Evolutionary conservation across 495 filamentous ascomycete genomes (phyloP).

Genomic region (Evansstolkia leycettana): DNA sequence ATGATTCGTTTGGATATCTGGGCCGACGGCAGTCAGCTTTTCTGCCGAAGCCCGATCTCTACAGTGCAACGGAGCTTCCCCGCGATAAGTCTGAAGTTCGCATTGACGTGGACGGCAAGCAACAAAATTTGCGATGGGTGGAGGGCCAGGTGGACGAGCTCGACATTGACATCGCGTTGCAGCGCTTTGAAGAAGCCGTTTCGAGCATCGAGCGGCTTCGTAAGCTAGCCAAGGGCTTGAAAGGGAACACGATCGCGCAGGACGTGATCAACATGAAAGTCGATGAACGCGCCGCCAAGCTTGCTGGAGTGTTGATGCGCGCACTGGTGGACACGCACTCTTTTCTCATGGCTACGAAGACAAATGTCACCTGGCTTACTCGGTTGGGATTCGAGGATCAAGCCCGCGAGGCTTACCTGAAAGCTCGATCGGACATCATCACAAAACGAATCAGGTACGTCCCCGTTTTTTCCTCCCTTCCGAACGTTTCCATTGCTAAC

Average conservation of each 20-base stretch:
- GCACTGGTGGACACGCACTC: conserved; percentile 63
- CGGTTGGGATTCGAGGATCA: conserved; percentile 82
- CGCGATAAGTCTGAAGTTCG: conserved; percentile 63
- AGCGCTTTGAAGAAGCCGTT: conserved; percentile 78
- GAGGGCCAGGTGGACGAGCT: conserved; percentile 92
- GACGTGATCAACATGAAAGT: conserved; percentile 83
- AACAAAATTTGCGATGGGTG: conserved; percentile 90
- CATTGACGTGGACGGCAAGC: conserved; percentile 92
- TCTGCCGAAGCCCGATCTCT: conserved; percentile 28
- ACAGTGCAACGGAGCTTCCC: conserved; percentile 55
- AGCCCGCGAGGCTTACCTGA: conserved; percentile 75
- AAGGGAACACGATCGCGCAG: conserved; percentile 73
- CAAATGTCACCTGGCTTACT: conserved; percentile 69
- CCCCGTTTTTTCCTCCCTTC: background rate
- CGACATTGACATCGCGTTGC: conserved; percentile 88
- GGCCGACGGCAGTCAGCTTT: conserved; percentile 16
- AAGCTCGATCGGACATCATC: conserved; percentile 62
- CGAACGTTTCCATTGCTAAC: background rate
- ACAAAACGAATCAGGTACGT: conserved; percentile 69
- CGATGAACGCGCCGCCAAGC: conserved; percentile 68
- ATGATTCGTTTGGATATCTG: conserved; percentile 74
- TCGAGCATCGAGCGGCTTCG: conserved; percentile 70
- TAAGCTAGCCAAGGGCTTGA: conserved; percentile 62
- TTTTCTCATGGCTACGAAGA: conserved; percentile 55
- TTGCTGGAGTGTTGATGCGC: conserved; percentile 62